Conservation (phyloP, 495 filamentous ascomycete species). For the Penicillium desertorum region DNA sequence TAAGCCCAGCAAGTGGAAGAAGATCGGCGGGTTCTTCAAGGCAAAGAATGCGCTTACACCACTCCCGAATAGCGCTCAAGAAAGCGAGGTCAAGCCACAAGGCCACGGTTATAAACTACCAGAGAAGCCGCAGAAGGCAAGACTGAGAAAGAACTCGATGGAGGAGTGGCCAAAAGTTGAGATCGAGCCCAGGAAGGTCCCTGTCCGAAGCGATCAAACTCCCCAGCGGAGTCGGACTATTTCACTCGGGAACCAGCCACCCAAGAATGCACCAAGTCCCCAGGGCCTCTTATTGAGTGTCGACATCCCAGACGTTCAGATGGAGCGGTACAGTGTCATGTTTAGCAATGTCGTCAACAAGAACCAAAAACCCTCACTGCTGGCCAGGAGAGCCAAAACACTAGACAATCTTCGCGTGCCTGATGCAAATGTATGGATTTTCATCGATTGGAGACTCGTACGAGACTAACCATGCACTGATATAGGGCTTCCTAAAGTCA, state of each 20-base stretch:
- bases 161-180: conserved; percentile 39
- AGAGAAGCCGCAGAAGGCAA: conserved; percentile 4
- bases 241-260: conserved; percentile 18
- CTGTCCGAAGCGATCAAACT: not conserved
- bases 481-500: conserved; percentile 22
- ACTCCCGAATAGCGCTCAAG: conserved; percentile 20
- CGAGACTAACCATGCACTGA: conserved; percentile 1
- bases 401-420: conserved; percentile 59
- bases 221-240: conserved; percentile 19
- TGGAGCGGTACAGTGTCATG: conserved; percentile 96
- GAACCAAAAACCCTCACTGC: conserved; percentile 44
- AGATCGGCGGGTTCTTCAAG: conserved; percentile 53
- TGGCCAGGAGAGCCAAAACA: conserved; percentile 68
- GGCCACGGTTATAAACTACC: not conserved
- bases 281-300: conserved; percentile 57
- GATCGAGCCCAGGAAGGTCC: conserved; percentile 11
- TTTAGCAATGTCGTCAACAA: conserved; percentile 72
- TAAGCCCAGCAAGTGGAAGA: conserved; percentile 58
- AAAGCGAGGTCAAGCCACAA: not conserved
- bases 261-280: conserved; percentile 12
- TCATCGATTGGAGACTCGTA: not conserved
- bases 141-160: conserved; percentile 13
- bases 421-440: conserved; percentile 35
- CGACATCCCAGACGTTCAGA: conserved; percentile 73
- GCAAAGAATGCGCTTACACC: conserved; percentile 41